Evolutionary conservation across 1,284 basidiomycete species (phyloP).

Genomic region (Moniliella sp.): DNA sequence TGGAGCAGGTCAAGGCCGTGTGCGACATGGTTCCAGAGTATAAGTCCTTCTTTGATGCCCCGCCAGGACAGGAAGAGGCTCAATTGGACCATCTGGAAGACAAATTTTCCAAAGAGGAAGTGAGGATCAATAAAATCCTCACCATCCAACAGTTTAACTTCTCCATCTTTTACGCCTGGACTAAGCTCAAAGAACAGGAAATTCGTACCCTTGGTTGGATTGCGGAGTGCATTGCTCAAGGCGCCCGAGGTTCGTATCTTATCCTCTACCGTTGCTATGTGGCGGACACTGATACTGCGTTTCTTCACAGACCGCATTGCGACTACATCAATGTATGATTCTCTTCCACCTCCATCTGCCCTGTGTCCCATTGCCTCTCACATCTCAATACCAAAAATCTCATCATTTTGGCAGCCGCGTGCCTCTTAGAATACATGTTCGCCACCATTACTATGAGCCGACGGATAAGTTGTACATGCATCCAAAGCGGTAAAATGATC

Average conservation of each 20-base stretch:
- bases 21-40: constrained; percentile 79
- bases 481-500: too few species aligned
- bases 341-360: too few species aligned
- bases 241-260: constrained; percentile 15
- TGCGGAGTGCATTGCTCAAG: constrained; percentile 44
- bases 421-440: too few species aligned
- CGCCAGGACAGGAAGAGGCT: constrained; percentile 31
- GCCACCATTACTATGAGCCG: too few species aligned
- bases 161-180: constrained; percentile 29
- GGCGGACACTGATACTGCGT: too few species aligned
- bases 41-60: constrained; percentile 58
- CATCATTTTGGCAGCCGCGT: too few species aligned
- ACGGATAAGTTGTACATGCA: too few species aligned
- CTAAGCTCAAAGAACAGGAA: constrained; percentile 81
- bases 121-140: constrained; percentile 24
- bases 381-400: too few species aligned
- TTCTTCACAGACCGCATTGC: too few species aligned
- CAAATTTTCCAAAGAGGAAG: constrained; percentile 81
- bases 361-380: too few species aligned
- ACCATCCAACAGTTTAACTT: constrained; percentile 32
- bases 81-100: constrained; percentile 54
- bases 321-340: too few species aligned
- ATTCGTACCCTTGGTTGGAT: constrained; percentile 92
- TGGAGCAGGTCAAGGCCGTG: constrained; percentile 71
- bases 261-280: too few species aligned